A percentile compares a stretch with the other conserved stretches of the same genome.
These are phyloP conservation scores for Russula emetica DNA, from an alignment of 768 basidiomycete genomes.

Conservation along the genomic window DNA sequence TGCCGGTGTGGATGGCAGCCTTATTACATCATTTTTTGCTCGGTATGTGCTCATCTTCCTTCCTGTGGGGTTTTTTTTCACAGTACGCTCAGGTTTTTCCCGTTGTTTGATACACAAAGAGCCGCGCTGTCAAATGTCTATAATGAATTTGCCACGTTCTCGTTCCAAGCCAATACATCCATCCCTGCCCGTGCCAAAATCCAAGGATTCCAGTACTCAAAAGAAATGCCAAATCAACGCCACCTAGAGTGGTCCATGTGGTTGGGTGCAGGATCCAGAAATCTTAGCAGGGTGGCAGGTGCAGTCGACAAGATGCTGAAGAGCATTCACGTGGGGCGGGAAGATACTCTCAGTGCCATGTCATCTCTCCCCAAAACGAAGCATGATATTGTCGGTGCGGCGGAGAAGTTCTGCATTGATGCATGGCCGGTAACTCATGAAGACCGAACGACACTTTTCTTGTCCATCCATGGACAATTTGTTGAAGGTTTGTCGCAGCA, in stretches of 20 bases:
- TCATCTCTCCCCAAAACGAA: conserved; percentile 65
- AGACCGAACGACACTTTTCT: conserved; percentile 50
- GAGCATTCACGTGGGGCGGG: conserved; percentile 69
- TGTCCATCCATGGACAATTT: conserved; percentile 86
- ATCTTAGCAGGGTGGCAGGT: conserved; percentile 62
- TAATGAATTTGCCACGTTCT: conserved; percentile 84
- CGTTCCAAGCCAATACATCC: conserved; percentile 78
- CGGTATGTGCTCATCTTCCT: conserved; percentile 45
- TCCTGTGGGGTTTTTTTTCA: background rate
- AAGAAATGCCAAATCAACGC: conserved; percentile 74
- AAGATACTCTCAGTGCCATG: conserved; percentile 58
- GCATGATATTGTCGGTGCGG: conserved; percentile 75
- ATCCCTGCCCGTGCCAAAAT: conserved; percentile 76
- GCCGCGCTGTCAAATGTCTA: conserved; percentile 66
- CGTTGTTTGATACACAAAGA: conserved; percentile 75
- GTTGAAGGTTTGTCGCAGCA: conserved; percentile 63
- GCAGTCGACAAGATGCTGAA: conserved; percentile 57
- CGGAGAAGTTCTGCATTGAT: conserved; percentile 84
- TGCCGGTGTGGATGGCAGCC: conserved; percentile 61
- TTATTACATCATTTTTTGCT: conserved; percentile 74
- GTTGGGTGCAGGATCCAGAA: conserved; percentile 64
- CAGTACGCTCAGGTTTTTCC: conserved; percentile 64
- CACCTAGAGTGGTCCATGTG: conserved; percentile 77
- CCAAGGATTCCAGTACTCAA: conserved; percentile 58
- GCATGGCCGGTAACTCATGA: conserved; percentile 72